A percentile compares a stretch with the other conserved stretches of the same genome.
These are phyloP conservation scores for Luffa aegyptiaca DNA, from an alignment of 306 rosid genomes.

Conservation along the genomic window DNA sequence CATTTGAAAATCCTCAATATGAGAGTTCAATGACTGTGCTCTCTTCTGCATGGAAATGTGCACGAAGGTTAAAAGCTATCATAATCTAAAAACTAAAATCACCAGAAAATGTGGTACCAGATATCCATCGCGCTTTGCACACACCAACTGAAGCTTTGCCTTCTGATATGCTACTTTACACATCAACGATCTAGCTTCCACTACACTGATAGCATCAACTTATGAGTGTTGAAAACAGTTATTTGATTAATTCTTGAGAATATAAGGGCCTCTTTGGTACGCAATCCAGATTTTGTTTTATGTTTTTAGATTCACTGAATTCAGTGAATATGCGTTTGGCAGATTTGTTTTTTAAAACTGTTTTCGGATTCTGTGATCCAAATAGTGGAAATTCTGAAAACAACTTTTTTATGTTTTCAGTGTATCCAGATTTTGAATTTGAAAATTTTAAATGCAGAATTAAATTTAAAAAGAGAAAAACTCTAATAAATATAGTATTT, in stretches of 20 bases:
- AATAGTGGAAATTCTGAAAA: too few relatives aligned
- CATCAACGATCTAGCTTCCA: constrained; percentile 45
- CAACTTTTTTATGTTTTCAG: too few relatives aligned
- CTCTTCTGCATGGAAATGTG: constrained; percentile 45
- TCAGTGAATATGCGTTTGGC: too few relatives aligned
- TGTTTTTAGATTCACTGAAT: too few relatives aligned
- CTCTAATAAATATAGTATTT: too few relatives aligned
- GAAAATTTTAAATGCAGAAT: too few relatives aligned
- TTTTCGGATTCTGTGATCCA: too few relatives aligned
- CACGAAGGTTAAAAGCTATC: constrained; percentile 14
- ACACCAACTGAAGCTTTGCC: constrained; percentile 59
- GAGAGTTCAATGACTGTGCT: constrained; percentile 37
- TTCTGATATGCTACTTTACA: constrained; percentile 44
- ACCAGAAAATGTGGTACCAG: constrained; percentile 35
- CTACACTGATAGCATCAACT: constrained; percentile 38
- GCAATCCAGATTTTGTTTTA: too few relatives aligned
- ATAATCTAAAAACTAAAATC: constrained; percentile 9
- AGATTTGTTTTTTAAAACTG: too few relatives aligned
- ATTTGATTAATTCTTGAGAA: constrained; percentile 12
- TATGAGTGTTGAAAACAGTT: constrained; percentile 13
- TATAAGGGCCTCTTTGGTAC: too few relatives aligned
- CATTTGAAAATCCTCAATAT: constrained; percentile 51
- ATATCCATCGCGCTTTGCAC: constrained; percentile 41
- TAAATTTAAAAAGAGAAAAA: too few relatives aligned
- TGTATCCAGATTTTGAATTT: too few relatives aligned